These are phyloP conservation scores for Xylaria sp. DNA, from an alignment of 2,329 filamentous ascomycete species.

Conservation along the genomic window DNA sequence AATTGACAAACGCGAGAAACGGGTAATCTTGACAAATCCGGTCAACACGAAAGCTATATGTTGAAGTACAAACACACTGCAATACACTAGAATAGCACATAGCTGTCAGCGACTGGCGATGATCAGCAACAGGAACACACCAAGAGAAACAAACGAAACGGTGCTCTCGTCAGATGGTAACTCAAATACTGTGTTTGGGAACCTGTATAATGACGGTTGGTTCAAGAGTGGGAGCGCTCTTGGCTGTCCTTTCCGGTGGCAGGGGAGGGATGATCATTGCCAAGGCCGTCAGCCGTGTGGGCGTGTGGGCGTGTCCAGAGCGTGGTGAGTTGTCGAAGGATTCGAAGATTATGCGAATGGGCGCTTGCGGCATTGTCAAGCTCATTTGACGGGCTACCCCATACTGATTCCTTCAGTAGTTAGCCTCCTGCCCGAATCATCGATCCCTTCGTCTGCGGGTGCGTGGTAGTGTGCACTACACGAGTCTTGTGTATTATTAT, in stretches of 20 bases:
- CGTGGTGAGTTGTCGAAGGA: conserved; percentile 26
- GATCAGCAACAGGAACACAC: not conserved
- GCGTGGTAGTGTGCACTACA: too few relatives aligned
- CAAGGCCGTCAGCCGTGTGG: conserved; percentile 18
- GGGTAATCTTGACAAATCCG: conserved; percentile 24
- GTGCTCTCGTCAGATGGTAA: conserved; percentile 17
- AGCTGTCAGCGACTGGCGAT: conserved; percentile 13
- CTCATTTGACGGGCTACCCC: conserved; percentile 24
- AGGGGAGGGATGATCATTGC: conserved; percentile 22
- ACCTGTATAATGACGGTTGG: conserved; percentile 10
- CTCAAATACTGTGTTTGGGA: conserved; percentile 25
- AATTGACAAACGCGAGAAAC: conserved; percentile 27
- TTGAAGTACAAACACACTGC: too few relatives aligned
- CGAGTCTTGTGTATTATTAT: too few relatives aligned
- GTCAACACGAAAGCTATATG: not conserved
- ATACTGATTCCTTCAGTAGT: conserved; percentile 8
- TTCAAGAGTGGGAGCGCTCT: conserved; percentile 7
- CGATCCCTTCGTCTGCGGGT: conserved; percentile 7
- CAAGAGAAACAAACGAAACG: not conserved
- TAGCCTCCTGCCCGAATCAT: conserved; percentile 31
- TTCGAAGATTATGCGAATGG: conserved; percentile 23
- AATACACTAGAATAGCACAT: not conserved
- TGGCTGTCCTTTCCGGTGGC: not conserved
- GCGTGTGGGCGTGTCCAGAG: not conserved
- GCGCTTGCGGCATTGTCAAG: conserved; percentile 22